Evolutionary conservation across 2,329 filamentous ascomycete genomes (phyloP), one percentile per base, ranked within the genome.

Genomic region (Exutisphaerella laricina): DNA sequence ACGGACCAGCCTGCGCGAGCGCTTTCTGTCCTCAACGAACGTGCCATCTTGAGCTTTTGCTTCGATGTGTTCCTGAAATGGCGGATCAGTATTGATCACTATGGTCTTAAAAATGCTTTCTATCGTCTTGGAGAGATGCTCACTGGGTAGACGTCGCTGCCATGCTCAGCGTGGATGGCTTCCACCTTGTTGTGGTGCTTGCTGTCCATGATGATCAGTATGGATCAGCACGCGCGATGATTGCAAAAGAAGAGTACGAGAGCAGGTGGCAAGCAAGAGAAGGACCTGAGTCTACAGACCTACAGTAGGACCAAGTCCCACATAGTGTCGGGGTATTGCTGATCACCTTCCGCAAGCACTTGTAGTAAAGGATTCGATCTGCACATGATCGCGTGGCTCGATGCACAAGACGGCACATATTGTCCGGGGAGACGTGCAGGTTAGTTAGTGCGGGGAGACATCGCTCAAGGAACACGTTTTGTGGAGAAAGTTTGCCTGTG

Each of bases 11-110:
- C 36, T 39, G 10, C 45, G 42, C n/a, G 52, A 43, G 18, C 52
- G 54, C 25, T 31, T 34, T 26, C 48, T 51, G 37, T 57, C 52
- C 37, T 57, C 53, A 25, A 55, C 40, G 45, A 50, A 50, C 14
- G 14, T 28, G n/a, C 28, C 34, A 12, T 35, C 30, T 21, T 44
- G 23, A 20, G 30, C 9, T 20, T 36, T 45, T 12, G 10, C 20
- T 20, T 28, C 31, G 21, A 41, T 23, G 16, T 46, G 31, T 21
- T 26, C 31, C 44, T 46, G 34, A 1, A 1, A 18, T 46, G 7
- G 21, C 10, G 21, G 4, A 13, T 16, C 14, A 16, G 23, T 6
- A 26, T 12, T 26, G 23, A 26, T 26, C n/a, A n/a, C n/a, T n/a
- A n/a, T n/a, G n/a, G n/a, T n/a, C n/a, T n/a, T n/a, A n/a, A n/a